Evolutionary conservation across 306 rosid species (phyloP), one percentile per base, ranked within the genome.

Genomic region (Hylodesmum podocarpum): DNA sequence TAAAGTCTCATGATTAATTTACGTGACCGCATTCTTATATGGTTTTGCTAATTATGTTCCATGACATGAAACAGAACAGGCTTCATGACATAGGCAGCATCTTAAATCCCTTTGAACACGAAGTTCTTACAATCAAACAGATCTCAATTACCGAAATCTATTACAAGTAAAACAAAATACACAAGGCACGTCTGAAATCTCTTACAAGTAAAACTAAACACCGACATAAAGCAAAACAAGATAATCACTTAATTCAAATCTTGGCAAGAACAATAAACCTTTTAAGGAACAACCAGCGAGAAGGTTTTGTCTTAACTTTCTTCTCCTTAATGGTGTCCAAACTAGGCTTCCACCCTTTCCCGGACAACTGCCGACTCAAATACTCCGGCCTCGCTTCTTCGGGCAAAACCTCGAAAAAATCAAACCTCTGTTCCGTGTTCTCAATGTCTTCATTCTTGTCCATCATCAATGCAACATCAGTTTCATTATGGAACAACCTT

Each of bases 321-420:
- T 84, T 89, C 87, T 95, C 97, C 53, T 80, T 84, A 14, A 95
- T 95, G 3, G 98, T 85, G 43, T 90, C 97, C 89, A 95, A 84
- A 24, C 86, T 86, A 18, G 98, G 98, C 40, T 89, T 95, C 98
- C 98, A 95, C 28, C 82, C 93, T 65, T 83, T 90, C 24, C 96
- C 96, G 0, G 98, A 92, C 5, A 90, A 70, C 67, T 92, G 95
- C 82, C 89, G 82, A 34, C 88, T 88, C 92, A 92, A 33, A 87
- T 84, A 90, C 43, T 90, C 93, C 2, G 88, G 90, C 39, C 88
- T 82, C 50, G 44, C 90, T 59, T 84, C 90, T 29, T 87, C 92
- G 1, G 80, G 75, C 83, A 75, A 61, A 77, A 79, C 31, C 86
- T 84, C 90, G 3, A 66, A 63, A 69, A 80, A 85, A 22, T 31